Evolutionary conservation across 2,329 filamentous ascomycete genomes (phyloP), one percentile per base, ranked within the genome.

Genomic region (Bipolaris sorokiniana): DNA sequence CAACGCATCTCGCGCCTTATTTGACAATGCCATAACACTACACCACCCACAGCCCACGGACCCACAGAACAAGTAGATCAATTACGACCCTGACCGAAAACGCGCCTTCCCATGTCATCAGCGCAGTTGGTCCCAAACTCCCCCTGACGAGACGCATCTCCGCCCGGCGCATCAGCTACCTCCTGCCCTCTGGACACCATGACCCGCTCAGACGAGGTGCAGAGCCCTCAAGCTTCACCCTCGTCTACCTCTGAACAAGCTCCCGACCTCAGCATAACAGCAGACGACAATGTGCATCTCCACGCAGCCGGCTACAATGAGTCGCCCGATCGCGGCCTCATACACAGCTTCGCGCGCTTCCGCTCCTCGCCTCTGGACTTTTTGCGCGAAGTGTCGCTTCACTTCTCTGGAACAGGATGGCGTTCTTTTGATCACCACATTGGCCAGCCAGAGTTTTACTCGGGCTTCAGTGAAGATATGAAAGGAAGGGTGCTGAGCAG

Each of bases 391-490:
- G 89, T 99, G 33, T 95, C 91, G 45, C 83, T 97, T 33, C 93
- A 98, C 78, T 90, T 98, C 62, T 94, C 92, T 11, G 95, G 95
- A 52, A 90, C 90, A 48, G 94, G 93, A 74, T 99, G 95, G 95
- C 90, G 95, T 59, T 91, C 91, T 58, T 99, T 99, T 80, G 92
- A 98, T 72, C 82, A 90, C 61, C 85, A 93, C 61, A 89, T 98
- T 67, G 95, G 95, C 20, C 93, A 97, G 75, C 92, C 92, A 9
- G 89, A 97, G 62, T 98, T 94, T 80, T 99, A 97, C 76, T 80
- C 88, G 0, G 95, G 95, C 23, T 99, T 97, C 78, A 89, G 88
- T 26, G 94, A 97, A 63, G 88, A 92, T 57, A 97, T 99, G 86
- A 96, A 90, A 78, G 81, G 82, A 20, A 83, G 85, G 67, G 89